These are phyloP conservation scores for Fennellomyces sp. DNA, from an alignment of 371 early-diverging fungal genomes.

Conservation along the genomic window DNA sequence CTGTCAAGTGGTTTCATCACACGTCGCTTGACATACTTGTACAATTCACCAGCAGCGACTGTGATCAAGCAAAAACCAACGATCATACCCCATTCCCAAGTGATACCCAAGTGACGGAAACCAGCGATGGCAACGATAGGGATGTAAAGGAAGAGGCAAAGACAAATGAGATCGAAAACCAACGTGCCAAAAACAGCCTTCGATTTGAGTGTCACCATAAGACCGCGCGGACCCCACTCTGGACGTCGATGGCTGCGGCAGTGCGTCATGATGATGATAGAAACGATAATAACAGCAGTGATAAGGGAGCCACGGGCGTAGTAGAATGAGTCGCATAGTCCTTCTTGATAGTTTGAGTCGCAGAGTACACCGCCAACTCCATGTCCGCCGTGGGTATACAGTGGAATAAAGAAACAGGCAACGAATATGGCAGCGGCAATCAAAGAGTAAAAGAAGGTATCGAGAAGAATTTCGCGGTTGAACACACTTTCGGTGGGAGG, in stretches of 20 bases:
- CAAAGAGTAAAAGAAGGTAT: conserved; percentile 19
- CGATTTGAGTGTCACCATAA: conserved; percentile 53
- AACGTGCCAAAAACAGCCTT: conserved; percentile 61
- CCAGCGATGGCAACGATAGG: conserved; percentile 70
- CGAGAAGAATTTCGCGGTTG: conserved; percentile 29
- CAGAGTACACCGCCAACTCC: conserved; percentile 59
- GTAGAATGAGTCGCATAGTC: conserved; percentile 70
- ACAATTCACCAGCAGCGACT: conserved; percentile 55
- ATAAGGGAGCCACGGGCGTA: conserved; percentile 77
- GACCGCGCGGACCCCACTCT: conserved; percentile 42
- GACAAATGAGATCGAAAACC: conserved; percentile 52
- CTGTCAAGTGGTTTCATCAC: conserved; percentile 16
- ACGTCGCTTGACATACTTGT: conserved; percentile 32
- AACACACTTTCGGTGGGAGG: conserved; percentile 62
- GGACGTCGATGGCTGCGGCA: conserved; percentile 71
- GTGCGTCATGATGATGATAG: conserved; percentile 76
- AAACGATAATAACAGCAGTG: conserved; percentile 66
- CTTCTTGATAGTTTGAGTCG: conserved; percentile 63
- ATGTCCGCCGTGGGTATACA: conserved; percentile 37
- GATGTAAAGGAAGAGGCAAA: conserved; percentile 69
- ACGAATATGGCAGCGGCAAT: conserved; percentile 62
- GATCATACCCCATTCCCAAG: conserved; percentile 85
- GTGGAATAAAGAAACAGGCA: conserved; percentile 55
- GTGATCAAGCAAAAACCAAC: conserved; percentile 58
- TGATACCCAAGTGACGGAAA: conserved; percentile 69